Conservation (phyloP, 83 land plant genomes). For the Picea abies region DNA sequence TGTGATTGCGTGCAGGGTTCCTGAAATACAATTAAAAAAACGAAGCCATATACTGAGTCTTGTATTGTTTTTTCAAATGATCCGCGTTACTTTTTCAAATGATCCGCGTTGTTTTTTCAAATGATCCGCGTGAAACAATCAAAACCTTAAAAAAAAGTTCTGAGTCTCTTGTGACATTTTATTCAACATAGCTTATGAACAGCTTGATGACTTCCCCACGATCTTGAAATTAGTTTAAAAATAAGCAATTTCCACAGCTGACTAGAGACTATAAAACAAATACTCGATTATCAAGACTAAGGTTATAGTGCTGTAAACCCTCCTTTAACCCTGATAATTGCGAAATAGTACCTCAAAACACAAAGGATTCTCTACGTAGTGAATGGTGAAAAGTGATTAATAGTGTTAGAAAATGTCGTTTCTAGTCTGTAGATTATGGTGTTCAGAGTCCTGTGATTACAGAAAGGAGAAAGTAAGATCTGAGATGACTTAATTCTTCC, state of each 20-base stretch:
- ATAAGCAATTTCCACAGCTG: not conserved
- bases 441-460: not conserved
- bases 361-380: not conserved
- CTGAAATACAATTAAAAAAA: slow-evolving; percentile 6
- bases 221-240: not conserved
- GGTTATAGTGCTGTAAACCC: not conserved
- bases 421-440: not conserved
- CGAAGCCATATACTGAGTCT: not conserved
- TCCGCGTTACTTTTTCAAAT: not conserved
- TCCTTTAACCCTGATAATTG: not conserved
- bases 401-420: not conserved
- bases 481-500: not conserved
- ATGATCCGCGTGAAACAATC: not conserved
- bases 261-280: not conserved
- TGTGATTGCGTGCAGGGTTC: slow-evolving; percentile 31
- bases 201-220: not conserved
- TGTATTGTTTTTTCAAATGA: not conserved
- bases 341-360: not conserved
- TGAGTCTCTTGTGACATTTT: too few species aligned
- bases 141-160: not conserved
- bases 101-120: not conserved
- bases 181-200: not conserved
- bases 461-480: not conserved
- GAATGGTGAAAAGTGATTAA: slow-evolving; percentile 3
- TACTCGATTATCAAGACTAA: not conserved